Conservation (phyloP, 768 basidiomycete genomes). For the Lactarius evosmus region DNA sequence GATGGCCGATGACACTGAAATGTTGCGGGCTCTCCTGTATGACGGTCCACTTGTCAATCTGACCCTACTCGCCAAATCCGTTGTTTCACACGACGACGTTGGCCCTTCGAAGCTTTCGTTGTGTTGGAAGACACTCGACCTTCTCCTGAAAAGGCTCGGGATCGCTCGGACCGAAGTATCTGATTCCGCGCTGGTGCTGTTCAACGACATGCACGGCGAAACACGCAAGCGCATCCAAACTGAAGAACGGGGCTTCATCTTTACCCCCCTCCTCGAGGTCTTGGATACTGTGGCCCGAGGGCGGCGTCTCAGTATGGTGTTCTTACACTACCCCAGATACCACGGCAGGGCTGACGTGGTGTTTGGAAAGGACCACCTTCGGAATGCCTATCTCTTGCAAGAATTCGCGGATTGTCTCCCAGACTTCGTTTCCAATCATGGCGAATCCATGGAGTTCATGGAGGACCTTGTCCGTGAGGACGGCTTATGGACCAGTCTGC, state of each 20-base stretch:
- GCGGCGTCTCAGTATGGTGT: background rate
- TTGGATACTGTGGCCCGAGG: no score
- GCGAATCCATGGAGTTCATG: background rate
- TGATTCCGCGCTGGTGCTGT: background rate
- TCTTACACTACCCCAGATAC: slow-evolving; percentile 1
- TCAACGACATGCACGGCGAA: background rate
- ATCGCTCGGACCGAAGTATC: background rate
- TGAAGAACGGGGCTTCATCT: background rate
- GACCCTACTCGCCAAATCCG: no score
- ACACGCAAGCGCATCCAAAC: background rate
- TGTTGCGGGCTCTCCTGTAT: background rate
- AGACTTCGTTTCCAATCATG: background rate
- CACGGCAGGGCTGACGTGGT: slow-evolving; percentile 4
- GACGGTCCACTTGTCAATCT: no score
- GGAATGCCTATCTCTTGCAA: slow-evolving; percentile 1
- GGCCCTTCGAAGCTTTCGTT: no score
- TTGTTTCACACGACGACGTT: no score
- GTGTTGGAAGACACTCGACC: no score
- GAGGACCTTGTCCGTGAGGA: slow-evolving; percentile 5
- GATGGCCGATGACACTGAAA: background rate
- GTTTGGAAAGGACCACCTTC: slow-evolving; percentile 13
- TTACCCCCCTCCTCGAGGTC: no score
- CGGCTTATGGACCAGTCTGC: slow-evolving; percentile 7
- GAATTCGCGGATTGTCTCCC: slow-evolving; percentile 14
- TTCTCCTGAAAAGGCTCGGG: slow-evolving; percentile 1